A percentile compares a stretch with the other conserved stretches of the same genome.
These are phyloP conservation scores for Alternaria ventricosa DNA, from an alignment of 2,329 filamentous ascomycete species.

Conservation along the genomic window DNA sequence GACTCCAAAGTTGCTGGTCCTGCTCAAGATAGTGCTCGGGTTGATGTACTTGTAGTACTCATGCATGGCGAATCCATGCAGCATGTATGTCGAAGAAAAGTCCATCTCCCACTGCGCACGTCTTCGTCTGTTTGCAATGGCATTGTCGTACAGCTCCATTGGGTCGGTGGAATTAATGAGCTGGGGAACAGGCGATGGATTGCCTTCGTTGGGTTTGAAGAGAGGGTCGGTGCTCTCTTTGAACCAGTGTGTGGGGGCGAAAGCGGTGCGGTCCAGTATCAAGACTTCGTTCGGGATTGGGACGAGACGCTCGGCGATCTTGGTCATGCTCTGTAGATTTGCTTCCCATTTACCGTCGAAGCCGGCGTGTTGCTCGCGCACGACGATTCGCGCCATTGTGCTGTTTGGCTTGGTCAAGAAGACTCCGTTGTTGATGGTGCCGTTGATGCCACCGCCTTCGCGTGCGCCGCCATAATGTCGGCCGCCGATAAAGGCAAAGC, in stretches of 20 bases:
- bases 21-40: background rate
- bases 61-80: background rate
- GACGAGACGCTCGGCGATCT: background rate
- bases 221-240: background rate
- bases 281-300: background rate
- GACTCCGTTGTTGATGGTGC: conserved; percentile 27
- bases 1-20: background rate
- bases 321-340: conserved; percentile 21
- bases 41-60: background rate
- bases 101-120: background rate
- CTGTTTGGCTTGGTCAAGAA: conserved; percentile 22
- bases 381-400: conserved; percentile 25
- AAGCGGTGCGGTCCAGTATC: background rate
- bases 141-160: background rate
- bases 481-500: background rate
- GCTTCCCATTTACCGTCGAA: conserved; percentile 24
- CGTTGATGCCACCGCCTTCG: conserved; percentile 28
- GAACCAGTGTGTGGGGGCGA: background rate
- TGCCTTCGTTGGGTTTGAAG: background rate
- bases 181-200: background rate
- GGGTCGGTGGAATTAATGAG: background rate
- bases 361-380: conserved; percentile 20
- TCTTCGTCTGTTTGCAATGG: background rate
- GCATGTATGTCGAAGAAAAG: background rate
- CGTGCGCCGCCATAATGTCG: conserved; percentile 23